Evolutionary conservation across 2,329 filamentous ascomycete genomes (phyloP).

Genomic region (Davidsoniella neocaledoniae): DNA sequence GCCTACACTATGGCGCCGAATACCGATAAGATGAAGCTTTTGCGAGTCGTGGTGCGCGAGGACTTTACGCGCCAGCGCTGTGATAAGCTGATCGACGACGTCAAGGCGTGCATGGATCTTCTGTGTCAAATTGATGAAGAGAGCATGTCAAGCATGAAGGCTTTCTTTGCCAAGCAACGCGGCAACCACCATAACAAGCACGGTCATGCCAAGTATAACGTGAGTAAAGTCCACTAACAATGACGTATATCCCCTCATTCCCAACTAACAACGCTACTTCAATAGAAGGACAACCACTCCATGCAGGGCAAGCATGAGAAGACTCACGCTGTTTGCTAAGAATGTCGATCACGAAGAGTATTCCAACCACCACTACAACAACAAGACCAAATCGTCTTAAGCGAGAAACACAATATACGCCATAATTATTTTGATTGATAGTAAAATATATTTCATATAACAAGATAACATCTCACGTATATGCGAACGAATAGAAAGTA

Average conservation of each 20-base stretch:
- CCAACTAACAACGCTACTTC: not conserved
- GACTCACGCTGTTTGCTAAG: constrained; percentile 70
- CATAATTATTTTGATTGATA: too few species aligned
- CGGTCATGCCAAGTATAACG: constrained; percentile 33
- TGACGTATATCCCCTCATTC: not conserved
- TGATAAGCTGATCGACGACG: constrained; percentile 60
- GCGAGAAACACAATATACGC: too few species aligned
- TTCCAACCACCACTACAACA: not conserved
- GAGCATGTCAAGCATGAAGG: constrained; percentile 50
- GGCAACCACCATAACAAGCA: constrained; percentile 33
- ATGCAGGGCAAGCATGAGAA: constrained; percentile 82
- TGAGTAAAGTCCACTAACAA: constrained; percentile 18
- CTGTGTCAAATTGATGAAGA: constrained; percentile 60
- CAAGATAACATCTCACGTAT: too few species aligned
- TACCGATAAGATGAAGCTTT: constrained; percentile 69
- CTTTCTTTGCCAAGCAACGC: constrained; percentile 43
- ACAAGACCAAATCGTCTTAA: not conserved
- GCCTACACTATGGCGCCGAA: constrained; percentile 95
- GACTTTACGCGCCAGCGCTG: constrained; percentile 75
- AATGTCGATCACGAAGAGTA: not conserved
- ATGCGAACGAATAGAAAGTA: too few species aligned
- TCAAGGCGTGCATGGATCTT: constrained; percentile 58
- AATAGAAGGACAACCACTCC: constrained; percentile 61
- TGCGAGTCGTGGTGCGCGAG: constrained; percentile 82
- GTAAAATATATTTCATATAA: too few species aligned